Conservation (phyloP, 1,284 basidiomycete genomes). For the Ustilago bromivora region DNA sequence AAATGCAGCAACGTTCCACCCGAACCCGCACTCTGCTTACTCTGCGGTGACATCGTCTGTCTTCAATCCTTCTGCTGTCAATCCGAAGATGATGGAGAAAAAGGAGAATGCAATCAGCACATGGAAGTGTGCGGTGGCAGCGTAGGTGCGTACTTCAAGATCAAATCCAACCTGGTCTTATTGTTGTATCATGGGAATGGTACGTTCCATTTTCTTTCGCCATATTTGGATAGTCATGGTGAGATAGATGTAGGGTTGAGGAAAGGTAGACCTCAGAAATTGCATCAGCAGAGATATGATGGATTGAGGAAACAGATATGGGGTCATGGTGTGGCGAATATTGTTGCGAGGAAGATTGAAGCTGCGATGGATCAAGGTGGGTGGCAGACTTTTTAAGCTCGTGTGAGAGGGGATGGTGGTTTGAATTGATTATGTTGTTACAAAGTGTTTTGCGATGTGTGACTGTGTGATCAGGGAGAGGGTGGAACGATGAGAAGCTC, state of each 20-base stretch:
- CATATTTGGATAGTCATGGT: slow-evolving; percentile 94
- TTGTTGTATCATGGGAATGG: slow-evolving; percentile 91
- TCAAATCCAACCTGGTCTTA: slow-evolving; percentile 91
- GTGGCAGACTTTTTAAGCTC: slow-evolving; percentile 82
- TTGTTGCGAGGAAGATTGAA: slow-evolving; percentile 89
- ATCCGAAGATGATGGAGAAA: slow-evolving; percentile 75
- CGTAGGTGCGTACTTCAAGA: slow-evolving; percentile 88
- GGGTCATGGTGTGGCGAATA: slow-evolving; percentile 86
- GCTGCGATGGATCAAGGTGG: slow-evolving; percentile 82
- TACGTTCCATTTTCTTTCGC: slow-evolving; percentile 82
- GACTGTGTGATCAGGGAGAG: neutral
- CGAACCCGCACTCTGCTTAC: slow-evolving; percentile 89
- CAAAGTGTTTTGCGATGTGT: neutral
- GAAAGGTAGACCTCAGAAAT: slow-evolving; percentile 85
- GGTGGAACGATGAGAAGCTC: slow-evolving; percentile 7
- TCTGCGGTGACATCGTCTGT: slow-evolving; percentile 90
- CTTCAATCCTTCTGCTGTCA: slow-evolving; percentile 93
- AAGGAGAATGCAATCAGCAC: slow-evolving; percentile 92
- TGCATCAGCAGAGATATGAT: slow-evolving; percentile 89
- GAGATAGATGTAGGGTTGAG: slow-evolving; percentile 93
- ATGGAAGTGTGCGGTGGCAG: slow-evolving; percentile 92
- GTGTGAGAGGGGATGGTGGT: neutral
- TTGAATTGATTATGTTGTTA: slow-evolving; percentile 1
- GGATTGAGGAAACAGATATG: slow-evolving; percentile 92
- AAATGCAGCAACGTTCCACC: slow-evolving; percentile 83